A percentile compares a stretch with the other conserved stretches of the same genome.
Evolutionary conservation across 139 green algal genomes (phyloP).

Genomic region (Auxenochlorella pyrenoidosa): DNA sequence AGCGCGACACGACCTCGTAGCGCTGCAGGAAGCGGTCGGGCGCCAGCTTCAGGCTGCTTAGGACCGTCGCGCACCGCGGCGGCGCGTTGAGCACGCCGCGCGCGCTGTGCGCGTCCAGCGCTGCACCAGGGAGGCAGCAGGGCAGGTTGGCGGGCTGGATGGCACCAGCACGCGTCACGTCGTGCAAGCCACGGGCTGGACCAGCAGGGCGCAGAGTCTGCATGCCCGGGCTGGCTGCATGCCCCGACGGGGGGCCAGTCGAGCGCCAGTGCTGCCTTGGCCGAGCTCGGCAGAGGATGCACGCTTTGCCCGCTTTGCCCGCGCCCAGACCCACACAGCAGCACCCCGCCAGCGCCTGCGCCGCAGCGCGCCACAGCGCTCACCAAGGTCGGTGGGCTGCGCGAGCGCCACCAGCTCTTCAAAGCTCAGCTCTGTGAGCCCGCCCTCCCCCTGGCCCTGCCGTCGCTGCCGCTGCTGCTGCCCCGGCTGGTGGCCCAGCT

Average conservation of each 20-base stretch:
- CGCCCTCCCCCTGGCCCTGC: background rate
- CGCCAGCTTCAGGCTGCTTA: slow-evolving; percentile 9
- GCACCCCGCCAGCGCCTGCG: too few species aligned
- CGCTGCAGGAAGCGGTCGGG: slow-evolving; percentile 16
- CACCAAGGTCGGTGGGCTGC: slow-evolving; percentile 11
- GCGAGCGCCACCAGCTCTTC: slow-evolving; percentile 7
- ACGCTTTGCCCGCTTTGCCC: too few species aligned
- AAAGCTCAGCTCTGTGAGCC: background rate
- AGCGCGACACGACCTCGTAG: background rate
- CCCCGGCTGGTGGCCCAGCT: background rate
- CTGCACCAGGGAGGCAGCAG: background rate
- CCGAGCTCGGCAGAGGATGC: too few species aligned
- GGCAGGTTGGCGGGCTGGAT: background rate
- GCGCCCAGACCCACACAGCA: too few species aligned
- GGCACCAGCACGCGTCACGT: background rate
- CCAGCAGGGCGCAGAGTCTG: too few species aligned
- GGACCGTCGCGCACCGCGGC: background rate
- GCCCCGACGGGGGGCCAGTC: too few species aligned
- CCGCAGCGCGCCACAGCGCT: background rate
- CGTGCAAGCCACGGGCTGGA: too few species aligned
- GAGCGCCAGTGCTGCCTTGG: too few species aligned
- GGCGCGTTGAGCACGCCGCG: background rate
- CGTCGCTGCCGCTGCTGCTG: background rate
- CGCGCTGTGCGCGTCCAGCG: background rate
- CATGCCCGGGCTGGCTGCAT: too few species aligned